Evolutionary conservation across 208 protist species (phyloP).

Genomic region (Porcisia deanei): DNA sequence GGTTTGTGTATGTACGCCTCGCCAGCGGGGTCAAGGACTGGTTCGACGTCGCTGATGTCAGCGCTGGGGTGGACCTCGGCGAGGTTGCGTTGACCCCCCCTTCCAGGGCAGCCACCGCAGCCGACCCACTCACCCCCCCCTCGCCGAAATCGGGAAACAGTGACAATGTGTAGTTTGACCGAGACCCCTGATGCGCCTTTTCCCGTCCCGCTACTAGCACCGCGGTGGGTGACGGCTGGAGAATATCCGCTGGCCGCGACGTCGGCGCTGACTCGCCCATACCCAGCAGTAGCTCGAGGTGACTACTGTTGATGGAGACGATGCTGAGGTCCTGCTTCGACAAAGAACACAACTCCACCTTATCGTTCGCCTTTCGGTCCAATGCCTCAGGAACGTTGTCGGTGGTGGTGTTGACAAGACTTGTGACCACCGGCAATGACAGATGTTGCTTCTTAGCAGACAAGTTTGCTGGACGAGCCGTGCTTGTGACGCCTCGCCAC

Average conservation of each 20-base stretch:
- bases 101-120: not conserved
- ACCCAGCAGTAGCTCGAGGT: constrained; percentile 37
- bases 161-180: constrained; percentile 1
- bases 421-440: not conserved
- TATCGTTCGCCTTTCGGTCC: not conserved
- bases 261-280: not conserved
- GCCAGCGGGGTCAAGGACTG: constrained; percentile 2
- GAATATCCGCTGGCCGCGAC: not conserved
- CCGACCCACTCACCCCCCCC: not conserved
- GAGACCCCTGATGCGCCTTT: too few species aligned
- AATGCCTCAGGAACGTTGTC: constrained; percentile 2
- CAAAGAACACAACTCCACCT: not conserved
- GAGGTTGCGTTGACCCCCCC: not conserved
- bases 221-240: not conserved
- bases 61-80: not conserved
- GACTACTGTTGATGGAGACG: constrained; percentile 40
- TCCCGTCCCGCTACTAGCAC: not conserved
- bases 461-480: not conserved
- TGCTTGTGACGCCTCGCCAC: not conserved
- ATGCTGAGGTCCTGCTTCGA: constrained; percentile 35
- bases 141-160: constrained; percentile 8
- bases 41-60: not conserved
- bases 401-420: not conserved
- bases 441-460: constrained; percentile 3
- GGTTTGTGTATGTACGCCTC: constrained; percentile 12